phyloP scores from a whole-genome alignment of 441 rosid species.

The Aleurites moluccanus region DNA sequence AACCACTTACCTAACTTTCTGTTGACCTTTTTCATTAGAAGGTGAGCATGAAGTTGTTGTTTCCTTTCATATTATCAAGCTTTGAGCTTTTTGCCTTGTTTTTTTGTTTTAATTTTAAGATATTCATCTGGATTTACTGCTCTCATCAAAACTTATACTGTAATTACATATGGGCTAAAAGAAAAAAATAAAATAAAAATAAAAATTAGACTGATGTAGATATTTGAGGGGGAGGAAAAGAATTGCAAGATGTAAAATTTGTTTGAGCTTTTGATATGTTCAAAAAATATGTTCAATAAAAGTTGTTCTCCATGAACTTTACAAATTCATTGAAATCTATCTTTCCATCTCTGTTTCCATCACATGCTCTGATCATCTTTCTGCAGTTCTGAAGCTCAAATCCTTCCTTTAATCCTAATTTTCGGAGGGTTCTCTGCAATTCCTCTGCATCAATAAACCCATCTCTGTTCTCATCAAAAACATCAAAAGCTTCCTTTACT shows the following conservation, averaged over 20 bases:
- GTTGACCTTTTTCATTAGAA: no score
- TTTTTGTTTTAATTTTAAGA: background rate
- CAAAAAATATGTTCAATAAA: constrained; percentile 24
- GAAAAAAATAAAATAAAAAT: background rate
- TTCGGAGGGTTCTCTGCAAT: constrained; percentile 51
- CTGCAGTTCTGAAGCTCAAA: constrained; percentile 36
- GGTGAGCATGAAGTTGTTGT: background rate
- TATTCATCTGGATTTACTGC: background rate
- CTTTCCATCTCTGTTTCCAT: constrained; percentile 47
- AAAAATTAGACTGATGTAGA: no score
- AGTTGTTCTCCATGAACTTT: constrained; percentile 48
- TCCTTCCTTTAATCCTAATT: constrained; percentile 49
- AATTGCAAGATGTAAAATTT: background rate
- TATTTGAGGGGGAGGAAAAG: background rate
- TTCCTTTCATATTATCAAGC: no score
- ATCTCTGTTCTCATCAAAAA: constrained; percentile 59
- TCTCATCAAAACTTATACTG: background rate
- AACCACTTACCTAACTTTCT: background rate
- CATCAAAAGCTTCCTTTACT: constrained; percentile 53
- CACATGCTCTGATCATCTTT: constrained; percentile 47
- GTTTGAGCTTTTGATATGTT: background rate
- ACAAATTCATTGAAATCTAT: constrained; percentile 57
- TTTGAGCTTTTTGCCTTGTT: no score
- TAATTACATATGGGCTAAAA: background rate
- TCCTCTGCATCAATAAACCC: constrained; percentile 58